Evolutionary conservation across 2,329 filamentous ascomycete species (phyloP), one percentile per base, ranked within the genome.

Genomic region (Curvularia lunata): DNA sequence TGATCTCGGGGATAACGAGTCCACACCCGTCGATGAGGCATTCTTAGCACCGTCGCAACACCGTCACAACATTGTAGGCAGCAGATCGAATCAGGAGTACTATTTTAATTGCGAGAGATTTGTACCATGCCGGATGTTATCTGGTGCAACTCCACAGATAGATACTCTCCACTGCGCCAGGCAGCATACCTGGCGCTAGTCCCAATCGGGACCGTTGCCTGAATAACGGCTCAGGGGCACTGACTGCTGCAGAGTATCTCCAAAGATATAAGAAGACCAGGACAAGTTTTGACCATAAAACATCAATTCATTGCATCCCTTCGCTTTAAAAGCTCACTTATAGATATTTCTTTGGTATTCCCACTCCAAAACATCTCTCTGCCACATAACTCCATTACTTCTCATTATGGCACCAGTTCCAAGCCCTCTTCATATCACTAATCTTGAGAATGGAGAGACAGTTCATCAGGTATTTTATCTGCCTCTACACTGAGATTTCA

Each of bases 391-490:
- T 38, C 28, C 6, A 23, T 3, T 16, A 34, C 5, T 21, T 13
- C 8, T 37, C 43, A 45, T 3, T 19, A 60, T 60, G 58, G 49
- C 50, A 21, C 54, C 58, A 23, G 25, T 54, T 16, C 38, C 54
- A 13, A 54, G 1, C 27, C 54, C 54, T 16, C 51, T 63, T 23
- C 27, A 40, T 2, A 51, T 67, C 21, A 53, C 63, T 5, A 75
- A 74, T 40, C 21, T 75, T 30, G 49, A 63, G 21, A 60, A 73
- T 51, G 68, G 68, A 13, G 71, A 73, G 50, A 69, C 64, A 0
- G 65, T 75, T 6, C 67, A 75, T 46, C 67, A 69, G 51, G 65
- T 68, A 55, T 10, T 42, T 19, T 16, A 1, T 37, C 19, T 19
- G 4, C 30, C 4, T 13, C 1, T 13, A 19, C 4, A 7, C 4